Evolutionary conservation across 768 basidiomycete genomes (phyloP).

Genomic region (Hirschioporus abietinus): DNA sequence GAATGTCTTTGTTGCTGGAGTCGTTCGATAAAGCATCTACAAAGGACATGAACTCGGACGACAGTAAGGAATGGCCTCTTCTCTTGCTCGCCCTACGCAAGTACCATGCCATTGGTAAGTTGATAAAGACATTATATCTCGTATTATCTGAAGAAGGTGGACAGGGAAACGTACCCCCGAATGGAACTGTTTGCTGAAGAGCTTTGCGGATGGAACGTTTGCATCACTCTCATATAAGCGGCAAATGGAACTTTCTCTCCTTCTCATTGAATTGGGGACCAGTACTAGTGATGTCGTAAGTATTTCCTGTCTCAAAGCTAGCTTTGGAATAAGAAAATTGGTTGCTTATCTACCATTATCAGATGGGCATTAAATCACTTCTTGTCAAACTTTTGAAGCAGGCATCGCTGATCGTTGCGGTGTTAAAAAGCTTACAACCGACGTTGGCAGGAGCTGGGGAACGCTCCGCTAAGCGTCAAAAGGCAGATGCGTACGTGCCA

Average conservation of each 20-base stretch:
- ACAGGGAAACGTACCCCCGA: slow-evolving; percentile 35
- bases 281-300: slow-evolving; percentile 46
- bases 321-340: slow-evolving; percentile 6
- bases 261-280: slow-evolving; percentile 50
- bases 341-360: slow-evolving; percentile 35
- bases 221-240: slow-evolving; percentile 43
- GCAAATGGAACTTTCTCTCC: slow-evolving; percentile 48
- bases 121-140: not conserved
- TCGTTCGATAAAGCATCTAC: slow-evolving; percentile 47
- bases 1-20: slow-evolving; percentile 32
- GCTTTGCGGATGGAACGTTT: slow-evolving; percentile 55
- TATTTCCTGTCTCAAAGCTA: slow-evolving; percentile 1
- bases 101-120: slow-evolving; percentile 44
- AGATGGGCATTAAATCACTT: slow-evolving; percentile 37
- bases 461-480: slow-evolving; percentile 61
- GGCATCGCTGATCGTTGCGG: slow-evolving; percentile 43
- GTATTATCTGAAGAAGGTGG: not conserved
- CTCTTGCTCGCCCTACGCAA: slow-evolving; percentile 40
- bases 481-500: slow-evolving; percentile 46
- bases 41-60: slow-evolving; percentile 38
- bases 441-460: slow-evolving; percentile 32
- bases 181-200: slow-evolving; percentile 35
- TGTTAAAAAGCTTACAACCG: slow-evolving; percentile 49
- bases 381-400: slow-evolving; percentile 46
- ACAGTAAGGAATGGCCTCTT: slow-evolving; percentile 43